Evolutionary conservation across 116 monocot species (phyloP).

Genomic region (Papilionanthe hybrid): DNA sequence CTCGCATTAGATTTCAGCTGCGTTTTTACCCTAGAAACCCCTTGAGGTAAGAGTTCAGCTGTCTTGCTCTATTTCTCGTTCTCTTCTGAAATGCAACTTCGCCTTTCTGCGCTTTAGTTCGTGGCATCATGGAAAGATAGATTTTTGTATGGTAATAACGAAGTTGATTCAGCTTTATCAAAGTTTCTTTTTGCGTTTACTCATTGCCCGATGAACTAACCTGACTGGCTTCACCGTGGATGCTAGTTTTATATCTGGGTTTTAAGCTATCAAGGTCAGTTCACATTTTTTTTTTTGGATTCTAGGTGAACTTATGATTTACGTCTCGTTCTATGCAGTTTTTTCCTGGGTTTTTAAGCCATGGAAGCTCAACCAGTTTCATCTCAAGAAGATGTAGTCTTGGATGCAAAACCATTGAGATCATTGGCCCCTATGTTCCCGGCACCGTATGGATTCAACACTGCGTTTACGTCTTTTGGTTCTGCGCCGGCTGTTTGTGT

Average conservation of each 20-base stretch:
- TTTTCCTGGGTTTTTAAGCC: background rate
- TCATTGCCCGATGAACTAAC: background rate
- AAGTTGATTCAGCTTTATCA: background rate
- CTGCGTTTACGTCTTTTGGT: slow-evolving; percentile 13
- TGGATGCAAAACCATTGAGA: slow-evolving; percentile 63
- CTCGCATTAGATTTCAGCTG: background rate
- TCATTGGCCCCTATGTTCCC: slow-evolving; percentile 68
- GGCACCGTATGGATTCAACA: slow-evolving; percentile 26
- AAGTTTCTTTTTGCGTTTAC: background rate
- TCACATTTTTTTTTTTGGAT: background rate
- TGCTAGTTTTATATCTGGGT: background rate
- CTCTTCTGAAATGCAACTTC: background rate
- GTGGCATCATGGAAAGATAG: background rate
- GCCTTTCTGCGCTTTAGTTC: background rate
- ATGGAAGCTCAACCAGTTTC: slow-evolving; percentile 10
- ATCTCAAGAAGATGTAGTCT: slow-evolving; percentile 7
- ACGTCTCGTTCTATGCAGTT: background rate
- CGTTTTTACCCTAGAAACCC: background rate
- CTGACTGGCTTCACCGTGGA: background rate
- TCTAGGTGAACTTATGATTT: background rate
- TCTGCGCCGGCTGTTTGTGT: slow-evolving; percentile 40
- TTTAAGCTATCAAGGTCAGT: background rate
- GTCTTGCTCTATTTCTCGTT: background rate
- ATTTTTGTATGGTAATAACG: background rate
- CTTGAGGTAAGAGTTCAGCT: background rate